These are phyloP conservation scores for Gremmenia infestans DNA, from an alignment of 2,329 filamentous ascomycete genomes.

Conservation along the genomic window DNA sequence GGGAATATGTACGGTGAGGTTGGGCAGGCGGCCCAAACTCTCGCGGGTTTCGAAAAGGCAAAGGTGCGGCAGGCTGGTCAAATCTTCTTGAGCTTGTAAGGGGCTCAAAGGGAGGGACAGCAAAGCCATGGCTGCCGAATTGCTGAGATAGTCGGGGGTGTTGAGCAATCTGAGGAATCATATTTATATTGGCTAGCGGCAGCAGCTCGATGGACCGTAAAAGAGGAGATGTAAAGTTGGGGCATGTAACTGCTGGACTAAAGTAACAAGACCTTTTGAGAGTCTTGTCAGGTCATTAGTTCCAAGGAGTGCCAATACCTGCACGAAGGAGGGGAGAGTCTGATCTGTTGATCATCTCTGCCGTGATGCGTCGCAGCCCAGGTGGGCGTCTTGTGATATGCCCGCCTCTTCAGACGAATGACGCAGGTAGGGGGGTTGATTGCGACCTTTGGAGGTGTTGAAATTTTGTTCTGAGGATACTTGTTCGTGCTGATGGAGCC, in stretches of 20 bases:
- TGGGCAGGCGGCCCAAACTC: constrained; percentile 16
- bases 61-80: constrained; percentile 18
- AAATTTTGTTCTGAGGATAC: neutral
- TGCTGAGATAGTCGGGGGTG: constrained; percentile 34
- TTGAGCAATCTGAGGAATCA: constrained; percentile 44
- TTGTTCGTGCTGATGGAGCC: neutral
- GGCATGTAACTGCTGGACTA: constrained; percentile 9
- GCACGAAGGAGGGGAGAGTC: constrained; percentile 29
- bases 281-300: constrained; percentile 20
- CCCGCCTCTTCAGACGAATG: constrained; percentile 3
- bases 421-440: neutral
- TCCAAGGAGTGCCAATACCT: constrained; percentile 32
- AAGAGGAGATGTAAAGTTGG: neutral
- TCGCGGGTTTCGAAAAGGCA: constrained; percentile 28
- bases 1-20: constrained; percentile 24
- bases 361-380: constrained; percentile 22
- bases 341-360: constrained; percentile 31
- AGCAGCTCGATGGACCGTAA: constrained; percentile 5
- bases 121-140: constrained; percentile 23
- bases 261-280: constrained; percentile 9
- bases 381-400: constrained; percentile 14
- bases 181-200: constrained; percentile 31
- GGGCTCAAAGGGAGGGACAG: constrained; percentile 24
- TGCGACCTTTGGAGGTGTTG: constrained; percentile 3
- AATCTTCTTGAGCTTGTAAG: constrained; percentile 16